Conservation (phyloP, 495 filamentous ascomycete genomes). For the Neurospora sp. region DNA sequence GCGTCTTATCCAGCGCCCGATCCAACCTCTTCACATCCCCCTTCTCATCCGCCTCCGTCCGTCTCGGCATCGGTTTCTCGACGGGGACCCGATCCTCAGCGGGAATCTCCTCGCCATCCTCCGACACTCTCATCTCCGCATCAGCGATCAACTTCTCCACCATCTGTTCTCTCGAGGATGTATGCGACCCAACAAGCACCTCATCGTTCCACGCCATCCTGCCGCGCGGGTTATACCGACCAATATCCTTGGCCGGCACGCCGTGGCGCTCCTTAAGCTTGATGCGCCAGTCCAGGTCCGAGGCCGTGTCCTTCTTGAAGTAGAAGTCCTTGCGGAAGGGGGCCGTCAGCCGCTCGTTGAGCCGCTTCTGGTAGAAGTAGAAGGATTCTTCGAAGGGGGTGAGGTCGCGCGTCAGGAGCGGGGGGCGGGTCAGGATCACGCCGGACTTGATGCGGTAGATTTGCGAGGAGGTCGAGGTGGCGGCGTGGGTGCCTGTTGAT, state of each 20-base stretch:
- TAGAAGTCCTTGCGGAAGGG: slow-evolving; percentile 92
- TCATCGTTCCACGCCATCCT: slow-evolving; percentile 84
- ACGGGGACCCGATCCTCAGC: slow-evolving; percentile 55
- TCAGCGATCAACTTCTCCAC: slow-evolving; percentile 56
- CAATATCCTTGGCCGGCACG: slow-evolving; percentile 72
- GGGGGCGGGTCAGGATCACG: slow-evolving; percentile 79
- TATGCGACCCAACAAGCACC: slow-evolving; percentile 57
- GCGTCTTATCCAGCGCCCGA: slow-evolving; percentile 59
- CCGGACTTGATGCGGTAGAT: slow-evolving; percentile 63
- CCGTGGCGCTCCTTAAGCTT: slow-evolving; percentile 62
- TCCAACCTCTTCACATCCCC: slow-evolving; percentile 67
- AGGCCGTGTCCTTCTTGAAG: slow-evolving; percentile 82
- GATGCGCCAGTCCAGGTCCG: slow-evolving; percentile 81
- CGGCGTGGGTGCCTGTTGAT: slow-evolving; percentile 5
- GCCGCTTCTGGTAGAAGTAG: slow-evolving; percentile 91
- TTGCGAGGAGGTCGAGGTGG: slow-evolving; percentile 11
- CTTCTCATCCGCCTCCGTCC: slow-evolving; percentile 72
- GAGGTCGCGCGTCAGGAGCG: slow-evolving; percentile 72
- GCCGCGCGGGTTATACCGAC: slow-evolving; percentile 73
- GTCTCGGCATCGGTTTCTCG: slow-evolving; percentile 57
- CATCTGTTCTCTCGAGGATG: slow-evolving; percentile 39
- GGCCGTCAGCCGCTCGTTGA: slow-evolving; percentile 84
- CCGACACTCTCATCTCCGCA: slow-evolving; percentile 57
- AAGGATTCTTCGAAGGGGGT: slow-evolving; percentile 83
- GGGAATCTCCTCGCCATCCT: slow-evolving; percentile 49